Evolutionary conservation across 257 asterid species (phyloP).

Genomic region (Anisodus tanguticus): DNA sequence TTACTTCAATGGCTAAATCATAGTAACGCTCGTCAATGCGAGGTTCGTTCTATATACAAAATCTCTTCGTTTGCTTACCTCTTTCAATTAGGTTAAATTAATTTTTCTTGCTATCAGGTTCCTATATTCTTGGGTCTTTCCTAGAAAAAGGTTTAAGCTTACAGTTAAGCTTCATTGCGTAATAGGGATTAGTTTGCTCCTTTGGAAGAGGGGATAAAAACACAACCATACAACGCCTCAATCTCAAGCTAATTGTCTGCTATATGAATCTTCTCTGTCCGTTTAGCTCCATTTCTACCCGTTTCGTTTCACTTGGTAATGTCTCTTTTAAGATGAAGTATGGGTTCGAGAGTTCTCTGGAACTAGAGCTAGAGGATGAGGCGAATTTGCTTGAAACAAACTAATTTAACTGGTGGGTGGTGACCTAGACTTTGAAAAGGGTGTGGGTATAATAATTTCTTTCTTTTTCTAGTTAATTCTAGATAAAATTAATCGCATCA

Average conservation of each 20-base stretch:
- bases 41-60: constrained; percentile 47
- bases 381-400: background rate
- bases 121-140: background rate
- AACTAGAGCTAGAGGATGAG: background rate
- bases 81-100: background rate
- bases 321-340: background rate
- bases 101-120: background rate
- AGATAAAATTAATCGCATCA: background rate
- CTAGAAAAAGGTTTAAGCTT: background rate
- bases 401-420: background rate
- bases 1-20: constrained; percentile 99
- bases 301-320: background rate
- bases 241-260: background rate
- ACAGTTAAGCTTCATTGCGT: background rate
- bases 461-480: background rate
- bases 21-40: constrained; percentile 98
- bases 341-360: background rate
- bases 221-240: background rate
- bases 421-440: background rate
- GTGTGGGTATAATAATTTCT: too few species aligned
- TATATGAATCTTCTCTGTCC: background rate
- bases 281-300: too few species aligned
- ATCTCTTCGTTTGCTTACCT: background rate
- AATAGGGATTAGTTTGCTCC: background rate
- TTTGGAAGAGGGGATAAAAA: background rate